Evolutionary conservation across 1,284 basidiomycete genomes (phyloP), one percentile per base, ranked within the genome.

Genomic region (Microbotryum saponariae): DNA sequence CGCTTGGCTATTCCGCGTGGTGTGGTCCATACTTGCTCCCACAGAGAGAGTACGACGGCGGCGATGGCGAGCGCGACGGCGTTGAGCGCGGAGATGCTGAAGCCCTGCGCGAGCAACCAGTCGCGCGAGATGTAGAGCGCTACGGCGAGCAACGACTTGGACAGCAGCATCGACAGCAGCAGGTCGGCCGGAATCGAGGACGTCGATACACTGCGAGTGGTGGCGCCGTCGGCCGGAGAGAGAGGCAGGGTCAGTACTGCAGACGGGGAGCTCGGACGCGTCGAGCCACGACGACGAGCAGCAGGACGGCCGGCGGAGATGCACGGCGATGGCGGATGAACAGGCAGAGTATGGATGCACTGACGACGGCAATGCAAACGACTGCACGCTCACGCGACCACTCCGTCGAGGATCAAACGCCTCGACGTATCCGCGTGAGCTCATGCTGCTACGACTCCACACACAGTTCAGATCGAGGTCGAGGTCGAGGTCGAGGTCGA

Each of bases 91-190:
- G 60, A 62, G 3, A 61, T 31, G 6, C 54, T 50, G 33, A 51
- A 63, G 8, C 60, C 64, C n/a, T 61, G 60, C 4, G 49, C 61
- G 16, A 72, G 49, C 31, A 70, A 31, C 70, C 70, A 71, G 52
- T 71, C 69, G 44, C 61, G 64, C 18, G 64, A 51, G 46, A 70
- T 62, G 58, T 66, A 64, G 44, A 69, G 63, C 18, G 69, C 46
- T 23, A 72, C 62, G 4, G 69, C 69, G 56, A 69, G 58, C 45
- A 68, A 59, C n/a, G 65, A 68, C 33, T 72, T 72, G 5, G 65
- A 66, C 6, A 69, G 61, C 21, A 68, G 56, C 54, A 65, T 50
- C 5, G 60, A 61, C 56, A 71, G 64, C 7, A 71, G 55, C 23
- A 70, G 63, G 53, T 71, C 70, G 16, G 62, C 44, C 7, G 70